A percentile compares a stretch with the other conserved stretches of the same genome.
Conservation (phyloP, 2,329 filamentous ascomycete genomes). For the Aspergillus tubingensis region DNA sequence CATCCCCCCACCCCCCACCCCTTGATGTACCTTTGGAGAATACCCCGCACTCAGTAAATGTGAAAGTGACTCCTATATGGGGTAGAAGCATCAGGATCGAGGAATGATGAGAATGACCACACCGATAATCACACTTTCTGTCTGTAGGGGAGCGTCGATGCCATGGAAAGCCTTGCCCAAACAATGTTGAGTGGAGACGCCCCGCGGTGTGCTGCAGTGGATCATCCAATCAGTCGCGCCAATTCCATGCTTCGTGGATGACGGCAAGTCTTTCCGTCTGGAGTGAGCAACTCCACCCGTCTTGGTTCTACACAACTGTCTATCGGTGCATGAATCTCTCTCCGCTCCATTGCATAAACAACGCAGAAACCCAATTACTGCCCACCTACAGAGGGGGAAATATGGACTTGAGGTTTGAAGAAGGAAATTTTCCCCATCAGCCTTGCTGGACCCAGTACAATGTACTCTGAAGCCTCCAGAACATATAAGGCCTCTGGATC, state of each 20-base stretch:
- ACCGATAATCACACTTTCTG: neutral
- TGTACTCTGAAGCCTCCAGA: neutral
- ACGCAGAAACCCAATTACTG: neutral
- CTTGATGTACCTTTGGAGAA: neutral
- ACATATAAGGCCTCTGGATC: neutral
- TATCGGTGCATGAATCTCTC: neutral
- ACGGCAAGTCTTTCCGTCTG: slow-evolving; percentile 1
- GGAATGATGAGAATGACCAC: neutral
- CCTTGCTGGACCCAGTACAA: neutral
- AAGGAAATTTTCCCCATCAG: neutral
- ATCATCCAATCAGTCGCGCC: neutral
- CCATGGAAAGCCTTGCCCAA: neutral
- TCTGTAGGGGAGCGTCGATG: neutral
- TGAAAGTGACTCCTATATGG: neutral
- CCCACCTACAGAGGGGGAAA: neutral
- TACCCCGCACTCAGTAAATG: neutral
- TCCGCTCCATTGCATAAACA: neutral
- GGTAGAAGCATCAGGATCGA: neutral
- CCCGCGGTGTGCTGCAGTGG: neutral
- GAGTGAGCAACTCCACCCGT: neutral
- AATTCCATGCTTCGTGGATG: neutral
- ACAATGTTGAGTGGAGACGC: neutral
- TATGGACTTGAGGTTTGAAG: neutral
- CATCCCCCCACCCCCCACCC: too few relatives aligned
- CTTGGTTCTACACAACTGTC: neutral